Evolutionary conservation across 495 filamentous ascomycete species (phyloP), one percentile per base, ranked within the genome.

Genomic region (Sporormia fimetaria): DNA sequence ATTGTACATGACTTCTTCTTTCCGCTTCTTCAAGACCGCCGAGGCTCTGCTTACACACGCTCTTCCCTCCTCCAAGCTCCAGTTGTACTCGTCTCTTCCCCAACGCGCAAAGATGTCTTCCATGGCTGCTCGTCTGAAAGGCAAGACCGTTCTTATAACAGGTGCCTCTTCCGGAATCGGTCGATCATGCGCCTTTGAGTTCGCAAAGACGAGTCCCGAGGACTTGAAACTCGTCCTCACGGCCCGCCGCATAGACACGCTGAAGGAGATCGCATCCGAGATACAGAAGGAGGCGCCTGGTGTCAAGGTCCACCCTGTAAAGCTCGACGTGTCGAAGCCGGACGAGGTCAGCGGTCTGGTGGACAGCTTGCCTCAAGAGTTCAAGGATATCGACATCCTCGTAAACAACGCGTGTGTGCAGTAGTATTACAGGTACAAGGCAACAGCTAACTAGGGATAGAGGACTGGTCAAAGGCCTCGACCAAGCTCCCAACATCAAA

Each of bases 111-210:
- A 25, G 12, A 51, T 51, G 47, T 44, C 47, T 7, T 35, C 85
- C 55, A 80, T 83, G 68, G 70, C 73, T 44, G 78, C 82, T 62
- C 87, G 90, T 66, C 81, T 98, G 29, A 73, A 81, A 47, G 87
- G 87, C 73, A 98, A 96, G 66, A 96, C 87, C 1, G 74, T 98
- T 28, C 61, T 96, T 24, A 74, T 98, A 38, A 98, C 90, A 0
- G 90, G 90, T 27, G 90, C 90, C 24, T 90, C 82, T 0, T 94
- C 87, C 1, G 90, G 90, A 29, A 98, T 98, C 57, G 90, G 90
- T 1, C 72, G 72, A 40, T 80, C 75, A 58, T 84, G 78, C 32
- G 90, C 90, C 18, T 67, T 85, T 52, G 90, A 98, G 59, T 98
- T 98, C 55, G 90, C 90, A 10, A 76, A 81, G 33, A 87, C 90